Base-by-base conservation (phyloP, 495 filamentous ascomycete species). In the Amniculicola lignicola region DNA sequence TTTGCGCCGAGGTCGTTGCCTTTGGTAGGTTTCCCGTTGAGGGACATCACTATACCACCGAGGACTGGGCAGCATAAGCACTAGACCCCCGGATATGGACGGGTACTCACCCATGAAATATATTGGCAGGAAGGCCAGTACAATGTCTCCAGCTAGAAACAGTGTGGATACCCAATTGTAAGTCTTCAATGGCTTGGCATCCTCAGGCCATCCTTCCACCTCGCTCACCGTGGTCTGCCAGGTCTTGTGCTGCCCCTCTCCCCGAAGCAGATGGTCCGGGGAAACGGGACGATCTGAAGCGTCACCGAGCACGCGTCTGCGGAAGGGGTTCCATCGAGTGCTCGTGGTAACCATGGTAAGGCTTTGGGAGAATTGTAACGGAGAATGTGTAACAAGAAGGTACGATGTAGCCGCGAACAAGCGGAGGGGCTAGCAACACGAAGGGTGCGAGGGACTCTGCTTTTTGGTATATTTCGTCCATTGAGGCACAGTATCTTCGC, bases 21-120 rank as follows among this genome's bases (percentile, higher is more conserved):
- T 25, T 64, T 43, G 1, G 53, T 61, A 4, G 62, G 57, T 28
- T 61, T 54, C 6, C 47, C 39, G 48, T 64, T 48, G 4, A 61
- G 53, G 5, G 41, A 24, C 5, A 50, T 27, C 1, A 37, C 57
- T 0, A 52, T 52, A 45, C 57, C 46, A 29, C 46, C 57, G 12
- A 64, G 53, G 14, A 51, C 61, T 64, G 25, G 1, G 10, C 14
- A 18, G 15, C 12, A 29, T 64, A n/a, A 60, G 39, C 10, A 14
- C 4, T 14, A 44, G 4, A 4, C n/a, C 15, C 21, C 27, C 38
- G 15, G 14, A 55, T 9, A 18, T 21, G 6, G 22, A 33, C 3
- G 28, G 39, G 15, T 3, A 46, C 56, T 51, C 38, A 60, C 61
- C n/a, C 1, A 64, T 57, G 46, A 64, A 64, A 21, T 55, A 55